Evolutionary conservation across 805 yeast species (phyloP).

Genomic region (Saccharomycopsis synnaedendra): DNA sequence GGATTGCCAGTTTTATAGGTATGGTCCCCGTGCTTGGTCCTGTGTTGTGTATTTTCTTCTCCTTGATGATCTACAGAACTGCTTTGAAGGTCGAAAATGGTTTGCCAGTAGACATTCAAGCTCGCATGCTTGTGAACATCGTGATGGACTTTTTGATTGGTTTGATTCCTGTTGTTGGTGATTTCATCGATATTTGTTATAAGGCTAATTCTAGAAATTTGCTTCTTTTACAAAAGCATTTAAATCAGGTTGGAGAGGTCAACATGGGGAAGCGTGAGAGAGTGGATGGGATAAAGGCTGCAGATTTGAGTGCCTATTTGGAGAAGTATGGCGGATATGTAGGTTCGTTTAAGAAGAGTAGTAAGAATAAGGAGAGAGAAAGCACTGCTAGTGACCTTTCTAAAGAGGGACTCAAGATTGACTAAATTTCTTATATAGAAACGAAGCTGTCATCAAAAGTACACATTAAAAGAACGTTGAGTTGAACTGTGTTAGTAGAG

Average conservation of each 20-base stretch:
- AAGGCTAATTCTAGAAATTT: slow-evolving; percentile 70
- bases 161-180: slow-evolving; percentile 68
- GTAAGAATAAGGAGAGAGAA: too few species aligned
- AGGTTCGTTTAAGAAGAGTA: too few species aligned
- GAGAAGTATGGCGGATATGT: too few species aligned
- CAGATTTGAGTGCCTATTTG: not conserved
- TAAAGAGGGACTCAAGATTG: too few species aligned
- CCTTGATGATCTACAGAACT: slow-evolving; percentile 28
- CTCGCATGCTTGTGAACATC: slow-evolving; percentile 54
- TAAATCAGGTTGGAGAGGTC: slow-evolving; percentile 22
- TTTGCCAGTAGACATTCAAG: slow-evolving; percentile 41
- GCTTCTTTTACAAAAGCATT: slow-evolving; percentile 44
- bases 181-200: slow-evolving; percentile 54
- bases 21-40: slow-evolving; percentile 62
- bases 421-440: too few species aligned
- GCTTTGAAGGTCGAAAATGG: slow-evolving; percentile 55
- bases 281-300: slow-evolving; percentile 2
- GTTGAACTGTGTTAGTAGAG: too few species aligned
- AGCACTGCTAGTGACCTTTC: too few species aligned
- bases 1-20: slow-evolving; percentile 62
- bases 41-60: slow-evolving; percentile 39
- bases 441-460: too few species aligned
- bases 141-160: slow-evolving; percentile 59
- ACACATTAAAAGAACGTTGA: too few species aligned
- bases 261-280: slow-evolving; percentile 9